Base-by-base conservation (phyloP, 257 asterid genomes). In the Hygrophila difformis region DNA sequence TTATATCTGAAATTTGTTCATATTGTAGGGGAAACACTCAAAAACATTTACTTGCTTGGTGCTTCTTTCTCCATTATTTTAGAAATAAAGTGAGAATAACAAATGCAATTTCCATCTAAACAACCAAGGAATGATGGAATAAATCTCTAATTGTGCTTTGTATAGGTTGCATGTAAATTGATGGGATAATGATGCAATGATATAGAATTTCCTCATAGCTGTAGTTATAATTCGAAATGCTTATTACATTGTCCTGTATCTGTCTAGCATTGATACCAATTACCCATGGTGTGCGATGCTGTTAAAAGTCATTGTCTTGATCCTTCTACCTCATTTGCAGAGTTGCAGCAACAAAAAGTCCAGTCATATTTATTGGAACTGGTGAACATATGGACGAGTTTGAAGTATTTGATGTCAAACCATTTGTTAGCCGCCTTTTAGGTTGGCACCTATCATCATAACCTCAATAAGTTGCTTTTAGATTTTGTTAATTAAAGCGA, bases 331-430 rank as follows among this genome's bases (percentile, higher is more conserved):
- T 39, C 64, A 44, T 61, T 60, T 66, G 65, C 82, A 88, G 96
- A 40, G 97, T 88, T 49, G 97, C 97, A 18, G 97, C 94, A 29
- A 88, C 96, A 53, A 81, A 88, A 65, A 88, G 97, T 71, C 97
- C 97, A 15, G 63, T 88, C 63, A 88, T 84, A 72, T 88, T 88
- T 63, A 81, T 88, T 17, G 97, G 96, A 35, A 84, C 94, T 8
- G 97, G 99, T 64, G 99, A 91, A 66, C 99, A 86, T 65, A 91
- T 91, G 96, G 93, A 91, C n/a, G 99, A 91, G 64, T 82, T 91
- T 53, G 96, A 91, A 77, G 79, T 81, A 48, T 91, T 91, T 71
- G 99, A 91, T 52, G 95, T 82, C 47, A 80, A 91, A 59, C 99
- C 99, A 53, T 91, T 91, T 66, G 99, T 91, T 51, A 91, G 96